Conservation (phyloP, 2,329 filamentous ascomycete species). For the Aspergillus pseudonomiae region DNA sequence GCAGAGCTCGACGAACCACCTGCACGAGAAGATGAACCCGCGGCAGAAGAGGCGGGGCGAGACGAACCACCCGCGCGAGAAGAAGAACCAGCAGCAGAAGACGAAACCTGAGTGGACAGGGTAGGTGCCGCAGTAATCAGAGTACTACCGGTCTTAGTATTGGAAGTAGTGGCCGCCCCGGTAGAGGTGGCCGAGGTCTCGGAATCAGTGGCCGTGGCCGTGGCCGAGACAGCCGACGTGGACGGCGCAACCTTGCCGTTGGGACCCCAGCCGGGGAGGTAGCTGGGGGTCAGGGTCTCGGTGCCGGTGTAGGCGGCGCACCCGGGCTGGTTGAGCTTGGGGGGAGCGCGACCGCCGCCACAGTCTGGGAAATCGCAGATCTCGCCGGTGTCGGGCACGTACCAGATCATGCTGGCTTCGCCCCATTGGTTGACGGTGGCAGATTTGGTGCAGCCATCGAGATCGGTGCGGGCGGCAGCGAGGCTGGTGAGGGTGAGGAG, state of each 20-base stretch:
- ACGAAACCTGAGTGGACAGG: background rate
- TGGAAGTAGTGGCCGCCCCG: background rate
- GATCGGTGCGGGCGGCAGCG: conserved; percentile 27
- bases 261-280: background rate
- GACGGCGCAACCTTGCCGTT: background rate
- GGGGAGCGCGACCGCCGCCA: conserved; percentile 67
- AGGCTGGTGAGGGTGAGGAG: conserved; percentile 22
- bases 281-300: background rate
- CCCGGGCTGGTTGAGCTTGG: conserved; percentile 65
- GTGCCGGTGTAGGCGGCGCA: conserved; percentile 46
- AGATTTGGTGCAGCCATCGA: conserved; percentile 30
- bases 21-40: background rate
- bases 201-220: background rate
- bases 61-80: background rate
- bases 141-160: background rate
- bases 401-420: conserved; percentile 50
- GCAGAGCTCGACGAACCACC: background rate
- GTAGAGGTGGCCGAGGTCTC: background rate
- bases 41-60: background rate
- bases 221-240: background rate
- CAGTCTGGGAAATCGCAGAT: conserved; percentile 68
- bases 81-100: background rate
- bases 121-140: background rate
- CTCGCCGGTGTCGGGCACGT: conserved; percentile 65
- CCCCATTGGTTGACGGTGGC: conserved; percentile 29